Evolutionary conservation across 768 basidiomycete species (phyloP), one percentile per base, ranked within the genome.

Genomic region (Lanmaoa pseudosensibilis): DNA sequence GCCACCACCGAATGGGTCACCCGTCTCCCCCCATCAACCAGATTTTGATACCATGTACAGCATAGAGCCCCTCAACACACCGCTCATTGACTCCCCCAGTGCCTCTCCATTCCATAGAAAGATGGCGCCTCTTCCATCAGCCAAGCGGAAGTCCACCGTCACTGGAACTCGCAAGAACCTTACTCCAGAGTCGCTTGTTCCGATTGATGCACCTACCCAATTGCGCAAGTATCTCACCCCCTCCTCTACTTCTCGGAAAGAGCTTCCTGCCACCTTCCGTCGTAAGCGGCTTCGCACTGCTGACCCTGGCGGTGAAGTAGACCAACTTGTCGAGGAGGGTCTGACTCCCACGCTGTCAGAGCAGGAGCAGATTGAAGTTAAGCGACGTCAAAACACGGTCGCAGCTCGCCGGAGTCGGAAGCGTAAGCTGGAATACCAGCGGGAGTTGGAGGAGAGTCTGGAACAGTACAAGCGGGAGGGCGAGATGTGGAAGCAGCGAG

Each of bases 381-480:
- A 93, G 77, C 83, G 93, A 32, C 80, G 86, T 10, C 85, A 87
- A 73, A 96, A 96, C 63, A 94, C 93, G 3, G 72, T 93, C 5
- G 92, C 93, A 0, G 94, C 94, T 7, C 83, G 93, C 2, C 82
- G 88, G 32, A 88, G 85, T 66, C 80, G 93, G 19, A 82, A 82
- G 75, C 80, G 89, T 55, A 93, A 91, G 77, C 70, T 85, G 39
- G 80, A 83, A 66, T 83, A 92, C 60, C 80, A 87, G 61, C 78
- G 82, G 52, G 78, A 82, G 54, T 75, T 94, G 47, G 86, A 92
- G 74, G 75, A 81, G 21, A 74, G 64, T 8, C 72, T 85, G 46
- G 80, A 83, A 55, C 74, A 65, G 32, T 73, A 85, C 64, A 81
- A 78, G 52, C 70, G 68, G 55, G 87, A 90, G 68, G 75, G 78